Evolutionary conservation across 768 basidiomycete species (phyloP), one percentile per base, ranked within the genome.

Genomic region (Leccinum aurantiacum): DNA sequence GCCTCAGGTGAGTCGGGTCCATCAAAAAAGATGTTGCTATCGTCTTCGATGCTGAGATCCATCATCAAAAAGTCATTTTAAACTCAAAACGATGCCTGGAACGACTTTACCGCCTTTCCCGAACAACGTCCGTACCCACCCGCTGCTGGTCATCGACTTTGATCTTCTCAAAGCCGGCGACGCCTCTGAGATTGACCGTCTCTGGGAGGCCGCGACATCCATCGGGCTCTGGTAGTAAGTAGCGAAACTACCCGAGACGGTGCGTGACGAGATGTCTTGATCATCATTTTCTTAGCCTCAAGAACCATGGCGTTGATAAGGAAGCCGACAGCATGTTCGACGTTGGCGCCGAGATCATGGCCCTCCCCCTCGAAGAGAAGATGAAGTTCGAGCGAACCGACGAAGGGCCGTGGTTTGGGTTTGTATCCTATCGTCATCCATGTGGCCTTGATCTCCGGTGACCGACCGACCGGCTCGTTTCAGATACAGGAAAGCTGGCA

Each of bases 181-280:
- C 37, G n/a, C 66, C 13, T 59, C 58, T 1, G 83, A 82, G 67
- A 67, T 78, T 9, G 72, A 78, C 8, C 74, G 66, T 55, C 75
- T 84, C 22, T 83, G 79, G 78, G 67, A 77, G 24, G 81, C 81
- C 0, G 79, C 80, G 14, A 81, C 77, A 0, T 70, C 74, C 27
- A 71, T 83, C 15, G 83, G 82, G 2, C 84, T 84, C 70, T 84
- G 82, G 78, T 84, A 83, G 79, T 81, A 65, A 67, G 81, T 79
- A 33, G 49, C 14, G 33, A 59, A 17, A 17, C 25, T n/a, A 14
- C 5, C 10, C 13, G 3, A 35, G 24, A 37, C 19, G 6, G 41
- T 19, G n/a, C 17, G n/a, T n/a, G 17, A 41, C 38, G 13, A 4
- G 13, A 4, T 17, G 17, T 41, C 9, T 17, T 29, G 33, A 25